A percentile compares a stretch with the other conserved stretches of the same genome.
Conservation (phyloP, 352 stramenopile species). For the Phytophthora pluvialis region DNA sequence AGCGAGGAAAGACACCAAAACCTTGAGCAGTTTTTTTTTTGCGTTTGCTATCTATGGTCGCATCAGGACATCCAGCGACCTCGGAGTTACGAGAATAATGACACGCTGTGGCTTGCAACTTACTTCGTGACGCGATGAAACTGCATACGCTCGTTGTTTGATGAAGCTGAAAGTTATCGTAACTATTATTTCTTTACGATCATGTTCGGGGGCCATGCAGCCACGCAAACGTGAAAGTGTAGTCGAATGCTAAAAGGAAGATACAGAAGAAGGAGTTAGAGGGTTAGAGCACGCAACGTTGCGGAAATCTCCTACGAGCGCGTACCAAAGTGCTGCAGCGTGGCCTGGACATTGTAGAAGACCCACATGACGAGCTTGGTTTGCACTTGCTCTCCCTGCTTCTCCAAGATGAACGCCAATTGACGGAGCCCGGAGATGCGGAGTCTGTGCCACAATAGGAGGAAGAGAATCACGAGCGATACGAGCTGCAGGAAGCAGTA, state of each 20-base stretch:
- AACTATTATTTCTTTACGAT: neutral
- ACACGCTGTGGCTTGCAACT: too few species aligned
- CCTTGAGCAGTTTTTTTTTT: slow-evolving; percentile 1
- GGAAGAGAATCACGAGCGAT: slow-evolving; percentile 39
- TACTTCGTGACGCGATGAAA: too few species aligned
- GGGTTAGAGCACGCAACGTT: neutral
- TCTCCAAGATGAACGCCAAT: slow-evolving; percentile 50
- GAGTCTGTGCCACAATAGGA: slow-evolving; percentile 29
- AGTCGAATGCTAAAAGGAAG: slow-evolving; percentile 30
- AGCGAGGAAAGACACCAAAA: neutral
- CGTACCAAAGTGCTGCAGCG: slow-evolving; percentile 41
- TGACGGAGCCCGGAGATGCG: slow-evolving; percentile 33
- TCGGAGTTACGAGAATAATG: neutral
- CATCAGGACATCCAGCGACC: neutral
- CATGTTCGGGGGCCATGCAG: slow-evolving; percentile 15
- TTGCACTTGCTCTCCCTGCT: slow-evolving; percentile 42
- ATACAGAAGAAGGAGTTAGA: neutral
- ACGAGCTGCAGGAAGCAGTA: slow-evolving; percentile 49
- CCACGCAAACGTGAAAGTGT: slow-evolving; percentile 41
- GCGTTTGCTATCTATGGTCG: slow-evolving; percentile 12
- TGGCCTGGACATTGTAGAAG: slow-evolving; percentile 39
- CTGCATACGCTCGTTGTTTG: too few species aligned
- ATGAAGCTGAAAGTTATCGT: too few species aligned
- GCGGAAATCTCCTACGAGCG: neutral
- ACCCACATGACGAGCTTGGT: slow-evolving; percentile 51